Evolutionary conservation across 2,329 filamentous ascomycete species (phyloP).

Genomic region (Diaporthe ilicicola): DNA sequence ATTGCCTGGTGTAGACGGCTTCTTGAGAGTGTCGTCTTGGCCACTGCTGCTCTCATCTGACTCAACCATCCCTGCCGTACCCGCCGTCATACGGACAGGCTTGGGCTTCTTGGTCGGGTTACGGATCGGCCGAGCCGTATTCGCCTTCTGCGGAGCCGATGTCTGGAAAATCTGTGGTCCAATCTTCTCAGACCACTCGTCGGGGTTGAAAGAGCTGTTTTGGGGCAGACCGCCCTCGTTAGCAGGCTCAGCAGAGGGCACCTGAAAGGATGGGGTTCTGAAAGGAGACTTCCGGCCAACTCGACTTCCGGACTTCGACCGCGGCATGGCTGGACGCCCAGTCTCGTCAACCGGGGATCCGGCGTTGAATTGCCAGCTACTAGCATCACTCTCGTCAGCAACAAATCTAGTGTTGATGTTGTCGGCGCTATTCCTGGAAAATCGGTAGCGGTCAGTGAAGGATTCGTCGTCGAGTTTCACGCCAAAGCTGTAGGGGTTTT

Average conservation of each 20-base stretch:
- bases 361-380: constrained; percentile 61
- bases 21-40: constrained; percentile 43
- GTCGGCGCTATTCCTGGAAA: constrained; percentile 62
- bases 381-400: constrained; percentile 52
- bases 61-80: constrained; percentile 54
- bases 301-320: constrained; percentile 51
- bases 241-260: constrained; percentile 36
- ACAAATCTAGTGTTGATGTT: constrained; percentile 71
- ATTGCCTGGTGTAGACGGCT: constrained; percentile 33
- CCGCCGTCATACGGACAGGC: constrained; percentile 60
- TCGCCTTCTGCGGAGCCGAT: constrained; percentile 49
- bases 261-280: constrained; percentile 37
- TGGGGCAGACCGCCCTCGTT: constrained; percentile 35
- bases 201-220: constrained; percentile 55
- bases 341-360: constrained; percentile 45
- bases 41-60: constrained; percentile 55
- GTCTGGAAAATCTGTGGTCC: constrained; percentile 64
- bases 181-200: constrained; percentile 64
- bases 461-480: constrained; percentile 55
- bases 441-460: constrained; percentile 50
- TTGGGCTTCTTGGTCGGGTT: constrained; percentile 67
- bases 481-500: constrained; percentile 56
- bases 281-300: constrained; percentile 51
- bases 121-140: constrained; percentile 54
- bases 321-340: constrained; percentile 41